These are phyloP conservation scores for Coniochaeta pulveracea DNA, from an alignment of 2,329 filamentous ascomycete genomes.

Conservation along the genomic window DNA sequence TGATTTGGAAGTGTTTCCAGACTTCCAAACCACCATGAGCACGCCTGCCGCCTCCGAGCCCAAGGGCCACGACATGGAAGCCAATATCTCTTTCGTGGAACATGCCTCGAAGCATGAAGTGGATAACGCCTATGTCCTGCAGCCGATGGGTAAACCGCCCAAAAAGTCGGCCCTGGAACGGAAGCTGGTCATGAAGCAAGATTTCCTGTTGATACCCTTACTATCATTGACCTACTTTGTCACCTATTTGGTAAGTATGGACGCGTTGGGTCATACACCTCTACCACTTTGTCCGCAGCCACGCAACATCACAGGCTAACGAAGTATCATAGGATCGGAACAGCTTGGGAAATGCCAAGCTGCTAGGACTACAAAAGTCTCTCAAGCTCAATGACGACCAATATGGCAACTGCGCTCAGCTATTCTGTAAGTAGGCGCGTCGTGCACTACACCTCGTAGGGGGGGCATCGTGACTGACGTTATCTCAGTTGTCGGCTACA, in stretches of 20 bases:
- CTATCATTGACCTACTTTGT: slow-evolving; percentile 3
- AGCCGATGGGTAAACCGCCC: neutral
- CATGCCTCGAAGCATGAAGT: neutral
- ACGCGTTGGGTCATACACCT: too few relatives aligned
- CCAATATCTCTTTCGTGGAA: neutral
- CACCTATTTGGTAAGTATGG: slow-evolving; percentile 1
- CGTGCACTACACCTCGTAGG: neutral
- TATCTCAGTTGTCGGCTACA: slow-evolving; percentile 3
- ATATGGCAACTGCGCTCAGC: slow-evolving; percentile 1
- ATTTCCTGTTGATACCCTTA: neutral
- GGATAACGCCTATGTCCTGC: neutral
- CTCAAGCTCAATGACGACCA: slow-evolving; percentile 1
- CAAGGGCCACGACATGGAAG: neutral
- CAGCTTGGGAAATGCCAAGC: slow-evolving; percentile 1
- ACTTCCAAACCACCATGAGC: neutral
- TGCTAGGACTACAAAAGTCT: slow-evolving; percentile 1
- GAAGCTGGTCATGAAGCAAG: slow-evolving; percentile 2
- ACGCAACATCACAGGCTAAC: neutral
- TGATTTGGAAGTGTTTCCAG: too few relatives aligned
- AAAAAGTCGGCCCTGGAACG: neutral
- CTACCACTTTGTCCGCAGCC: neutral
- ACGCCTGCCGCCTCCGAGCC: neutral
- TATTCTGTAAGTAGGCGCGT: neutral
- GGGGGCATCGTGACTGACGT: neutral
- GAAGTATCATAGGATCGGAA: neutral